Evolutionary conservation across 2,329 filamentous ascomycete genomes (phyloP).

Genomic region (Penicillium crustosum): DNA sequence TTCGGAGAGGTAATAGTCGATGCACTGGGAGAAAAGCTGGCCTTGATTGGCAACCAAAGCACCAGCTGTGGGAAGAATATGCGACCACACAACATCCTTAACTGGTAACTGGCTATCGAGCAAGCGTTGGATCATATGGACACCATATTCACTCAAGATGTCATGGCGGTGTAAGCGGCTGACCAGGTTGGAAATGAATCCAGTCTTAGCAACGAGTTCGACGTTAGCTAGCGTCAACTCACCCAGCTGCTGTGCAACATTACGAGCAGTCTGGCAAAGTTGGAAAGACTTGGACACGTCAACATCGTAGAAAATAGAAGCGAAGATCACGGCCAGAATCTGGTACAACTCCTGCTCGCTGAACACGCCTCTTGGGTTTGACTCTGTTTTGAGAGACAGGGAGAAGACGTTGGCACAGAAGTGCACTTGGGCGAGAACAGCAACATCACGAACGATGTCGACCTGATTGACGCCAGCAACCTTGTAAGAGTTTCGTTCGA

Average conservation of each 20-base stretch:
- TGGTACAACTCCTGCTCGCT: slow-evolving; percentile 56
- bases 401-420: slow-evolving; percentile 57
- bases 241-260: slow-evolving; percentile 52
- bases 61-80: slow-evolving; percentile 58
- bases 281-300: slow-evolving; percentile 55
- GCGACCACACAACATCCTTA: slow-evolving; percentile 56
- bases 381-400: slow-evolving; percentile 56
- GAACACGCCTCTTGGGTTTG: slow-evolving; percentile 53
- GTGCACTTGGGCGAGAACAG: slow-evolving; percentile 55
- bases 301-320: slow-evolving; percentile 56
- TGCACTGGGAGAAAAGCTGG: slow-evolving; percentile 57
- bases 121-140: slow-evolving; percentile 56
- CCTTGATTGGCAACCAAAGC: slow-evolving; percentile 59
- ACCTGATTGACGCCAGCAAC: slow-evolving; percentile 48
- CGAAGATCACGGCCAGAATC: slow-evolving; percentile 54
- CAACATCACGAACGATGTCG: slow-evolving; percentile 52
- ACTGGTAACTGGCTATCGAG: slow-evolving; percentile 48
- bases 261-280: slow-evolving; percentile 50
- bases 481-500: slow-evolving; percentile 48
- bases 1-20: slow-evolving; percentile 58
- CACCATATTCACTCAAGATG: slow-evolving; percentile 53
- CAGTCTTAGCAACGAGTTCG: slow-evolving; percentile 44
- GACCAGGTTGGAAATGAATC: slow-evolving; percentile 45
- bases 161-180: slow-evolving; percentile 42
- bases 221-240: slow-evolving; percentile 52